These are phyloP conservation scores for Viridothelium virens DNA, from an alignment of 495 filamentous ascomycete species.

Conservation along the genomic window DNA sequence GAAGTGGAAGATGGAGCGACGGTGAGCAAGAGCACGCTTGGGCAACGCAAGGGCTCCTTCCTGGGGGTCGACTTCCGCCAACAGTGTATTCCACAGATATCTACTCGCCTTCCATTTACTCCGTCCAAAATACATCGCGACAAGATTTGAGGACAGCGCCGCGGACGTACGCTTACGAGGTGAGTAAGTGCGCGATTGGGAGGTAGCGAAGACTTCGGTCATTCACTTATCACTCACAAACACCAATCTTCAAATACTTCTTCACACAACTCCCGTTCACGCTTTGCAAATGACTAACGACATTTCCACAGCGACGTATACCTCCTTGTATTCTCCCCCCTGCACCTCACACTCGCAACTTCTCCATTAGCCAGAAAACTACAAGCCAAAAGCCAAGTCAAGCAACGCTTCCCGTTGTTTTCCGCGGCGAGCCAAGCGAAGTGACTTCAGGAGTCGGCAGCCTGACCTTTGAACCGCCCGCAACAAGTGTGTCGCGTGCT, in stretches of 20 bases:
- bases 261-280: not conserved
- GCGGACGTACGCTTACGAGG: not conserved
- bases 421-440: conserved; percentile 7
- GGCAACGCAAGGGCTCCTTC: conserved; percentile 6
- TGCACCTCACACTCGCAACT: conserved; percentile 1
- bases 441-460: not conserved
- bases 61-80: conserved; percentile 17
- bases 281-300: not conserved
- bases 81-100: not conserved
- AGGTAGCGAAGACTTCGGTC: not conserved
- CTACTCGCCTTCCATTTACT: conserved; percentile 19
- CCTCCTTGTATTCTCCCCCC: conserved; percentile 8
- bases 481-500: not conserved
- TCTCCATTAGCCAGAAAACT: not conserved
- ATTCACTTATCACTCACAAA: not conserved
- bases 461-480: not conserved
- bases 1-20: conserved; percentile 8
- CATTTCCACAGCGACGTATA: not conserved
- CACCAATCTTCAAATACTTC: not conserved
- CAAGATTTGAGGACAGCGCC: not conserved
- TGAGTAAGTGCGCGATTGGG: not conserved
- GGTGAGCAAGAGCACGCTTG: conserved; percentile 10
- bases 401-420: conserved; percentile 6
- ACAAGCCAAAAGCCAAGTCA: conserved; percentile 1
- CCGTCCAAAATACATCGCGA: not conserved